These are phyloP conservation scores for Immersiporthe knoxdaviesiana DNA, from an alignment of 2,329 filamentous ascomycete species.

Conservation along the genomic window DNA sequence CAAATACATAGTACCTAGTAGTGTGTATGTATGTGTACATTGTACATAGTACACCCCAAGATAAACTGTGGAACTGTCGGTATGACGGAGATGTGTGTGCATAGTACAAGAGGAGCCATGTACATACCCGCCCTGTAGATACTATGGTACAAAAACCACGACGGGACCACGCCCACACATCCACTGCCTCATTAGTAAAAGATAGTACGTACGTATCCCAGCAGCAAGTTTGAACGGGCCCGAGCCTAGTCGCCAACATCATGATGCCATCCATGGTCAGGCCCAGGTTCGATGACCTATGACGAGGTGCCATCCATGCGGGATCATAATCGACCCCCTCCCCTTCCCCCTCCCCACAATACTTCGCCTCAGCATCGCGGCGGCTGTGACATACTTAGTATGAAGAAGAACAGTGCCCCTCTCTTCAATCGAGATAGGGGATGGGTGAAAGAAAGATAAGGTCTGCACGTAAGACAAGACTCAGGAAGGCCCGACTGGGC, in stretches of 20 bases:
- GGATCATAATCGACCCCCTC: neutral
- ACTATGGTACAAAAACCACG: neutral
- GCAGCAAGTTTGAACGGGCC: conserved; percentile 11
- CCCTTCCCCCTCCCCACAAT: too few species aligned
- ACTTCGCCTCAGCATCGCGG: conserved; percentile 5
- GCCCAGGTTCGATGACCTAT: neutral
- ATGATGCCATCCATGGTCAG: conserved; percentile 18
- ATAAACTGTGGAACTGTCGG: conserved; percentile 22
- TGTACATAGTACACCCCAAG: conserved; percentile 18
- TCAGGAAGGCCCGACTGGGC: conserved; percentile 22
- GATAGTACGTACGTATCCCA: conserved; percentile 11
- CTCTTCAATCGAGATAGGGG: neutral
- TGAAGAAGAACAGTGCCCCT: neutral
- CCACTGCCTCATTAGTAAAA: conserved; percentile 6
- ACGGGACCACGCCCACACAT: neutral
- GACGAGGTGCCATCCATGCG: conserved; percentile 18
- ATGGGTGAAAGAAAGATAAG: conserved; percentile 6
- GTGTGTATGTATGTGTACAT: too few species aligned
- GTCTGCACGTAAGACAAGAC: conserved; percentile 13
- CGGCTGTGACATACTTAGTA: conserved; percentile 8
- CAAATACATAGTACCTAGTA: conserved; percentile 11
- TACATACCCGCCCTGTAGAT: conserved; percentile 9
- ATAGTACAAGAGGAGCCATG: neutral
- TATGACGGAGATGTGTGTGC: neutral
- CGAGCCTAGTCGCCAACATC: conserved; percentile 11